These are phyloP conservation scores for Paraconiothyrium brasiliense DNA, from an alignment of 2,329 filamentous ascomycete species.

Conservation along the genomic window DNA sequence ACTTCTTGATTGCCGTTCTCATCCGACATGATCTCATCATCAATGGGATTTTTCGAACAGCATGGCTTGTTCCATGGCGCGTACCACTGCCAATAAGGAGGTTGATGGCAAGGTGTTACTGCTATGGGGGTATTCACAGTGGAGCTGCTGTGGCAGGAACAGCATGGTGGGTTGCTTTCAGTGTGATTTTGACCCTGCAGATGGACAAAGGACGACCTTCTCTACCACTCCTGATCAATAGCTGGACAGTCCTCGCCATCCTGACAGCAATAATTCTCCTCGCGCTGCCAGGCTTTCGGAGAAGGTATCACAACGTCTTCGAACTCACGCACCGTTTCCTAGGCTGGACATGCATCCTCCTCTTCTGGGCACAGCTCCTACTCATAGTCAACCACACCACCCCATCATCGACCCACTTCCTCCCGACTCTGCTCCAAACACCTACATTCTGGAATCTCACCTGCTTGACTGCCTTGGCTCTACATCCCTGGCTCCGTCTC, in stretches of 20 bases:
- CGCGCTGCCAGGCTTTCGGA: slow-evolving; percentile 35
- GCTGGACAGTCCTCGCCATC: slow-evolving; percentile 31
- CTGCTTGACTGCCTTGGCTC: slow-evolving; percentile 70
- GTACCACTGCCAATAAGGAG: slow-evolving; percentile 35
- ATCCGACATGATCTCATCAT: slow-evolving; percentile 45
- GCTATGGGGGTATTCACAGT: slow-evolving; percentile 47
- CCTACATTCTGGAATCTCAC: slow-evolving; percentile 71
- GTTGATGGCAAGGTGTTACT: slow-evolving; percentile 40
- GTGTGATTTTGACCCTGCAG: slow-evolving; percentile 39
- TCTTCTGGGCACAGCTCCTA: slow-evolving; percentile 42
- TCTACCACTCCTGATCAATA: slow-evolving; percentile 26
- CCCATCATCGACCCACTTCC: background rate
- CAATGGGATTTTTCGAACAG: slow-evolving; percentile 40
- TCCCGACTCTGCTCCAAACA: slow-evolving; percentile 20
- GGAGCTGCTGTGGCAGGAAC: slow-evolving; percentile 44
- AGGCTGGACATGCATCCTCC: slow-evolving; percentile 41
- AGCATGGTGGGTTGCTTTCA: slow-evolving; percentile 56
- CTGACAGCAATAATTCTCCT: slow-evolving; percentile 38
- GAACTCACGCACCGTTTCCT: slow-evolving; percentile 48
- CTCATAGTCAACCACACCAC: slow-evolving; percentile 24
- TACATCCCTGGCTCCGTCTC: slow-evolving; percentile 78
- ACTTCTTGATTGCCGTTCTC: slow-evolving; percentile 41
- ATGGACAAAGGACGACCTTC: slow-evolving; percentile 27
- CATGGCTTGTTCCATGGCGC: slow-evolving; percentile 42
- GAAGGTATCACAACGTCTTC: slow-evolving; percentile 42